Evolutionary conservation across 176 grass and related monocot species (phyloP).

Genomic region (Saccharum officinarum): DNA sequence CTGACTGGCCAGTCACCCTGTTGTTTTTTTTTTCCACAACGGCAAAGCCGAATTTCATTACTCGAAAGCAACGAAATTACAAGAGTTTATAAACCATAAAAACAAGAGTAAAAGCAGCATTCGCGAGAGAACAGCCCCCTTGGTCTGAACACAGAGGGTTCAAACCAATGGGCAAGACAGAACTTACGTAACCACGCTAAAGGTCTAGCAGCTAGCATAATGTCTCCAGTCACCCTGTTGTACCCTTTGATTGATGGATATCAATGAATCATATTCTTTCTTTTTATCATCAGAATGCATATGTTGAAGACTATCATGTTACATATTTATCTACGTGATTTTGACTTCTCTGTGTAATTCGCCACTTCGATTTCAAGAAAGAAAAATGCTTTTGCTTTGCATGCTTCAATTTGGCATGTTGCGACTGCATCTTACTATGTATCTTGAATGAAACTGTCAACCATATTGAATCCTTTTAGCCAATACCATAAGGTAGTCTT

Average conservation of each 20-base stretch:
- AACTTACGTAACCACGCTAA: no score
- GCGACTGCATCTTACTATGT: neutral
- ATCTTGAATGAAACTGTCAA: neutral
- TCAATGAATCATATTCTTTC: slow-evolving; percentile 31
- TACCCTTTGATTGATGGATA: slow-evolving; percentile 38
- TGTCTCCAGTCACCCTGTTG: slow-evolving; percentile 39
- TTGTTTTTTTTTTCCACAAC: no score
- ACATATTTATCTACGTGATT: neutral
- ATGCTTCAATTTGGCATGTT: neutral
- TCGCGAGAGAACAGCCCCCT: no score
- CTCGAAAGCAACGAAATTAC: no score
- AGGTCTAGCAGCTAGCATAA: no score
- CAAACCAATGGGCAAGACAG: no score
- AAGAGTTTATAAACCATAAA: no score
- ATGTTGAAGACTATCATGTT: neutral
- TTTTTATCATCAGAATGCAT: neutral
- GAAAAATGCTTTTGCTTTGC: neutral
- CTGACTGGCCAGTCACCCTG: slow-evolving; percentile 34
- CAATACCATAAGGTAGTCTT: neutral
- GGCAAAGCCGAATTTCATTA: no score
- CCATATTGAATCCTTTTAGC: neutral
- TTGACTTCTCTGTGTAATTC: neutral
- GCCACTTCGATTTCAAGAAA: neutral
- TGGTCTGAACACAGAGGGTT: no score
- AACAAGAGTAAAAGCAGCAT: no score